Evolutionary conservation across 2,329 filamentous ascomycete species (phyloP), one percentile per base, ranked within the genome.

Genomic region (Berkeleyomyces basicola): DNA sequence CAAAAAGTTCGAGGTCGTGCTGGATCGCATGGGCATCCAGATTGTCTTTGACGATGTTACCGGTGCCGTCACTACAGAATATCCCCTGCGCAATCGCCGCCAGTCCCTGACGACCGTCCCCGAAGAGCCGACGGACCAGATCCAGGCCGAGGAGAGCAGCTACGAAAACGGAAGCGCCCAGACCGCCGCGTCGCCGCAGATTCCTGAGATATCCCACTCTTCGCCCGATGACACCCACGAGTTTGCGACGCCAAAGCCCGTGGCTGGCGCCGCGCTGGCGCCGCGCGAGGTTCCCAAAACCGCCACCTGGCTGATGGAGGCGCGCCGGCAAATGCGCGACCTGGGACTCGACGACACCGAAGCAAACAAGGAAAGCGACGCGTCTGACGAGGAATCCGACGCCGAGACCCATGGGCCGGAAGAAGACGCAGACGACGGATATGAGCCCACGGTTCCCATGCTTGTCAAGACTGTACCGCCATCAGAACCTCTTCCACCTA

Each of bases 1-100:
- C 66, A 82, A 86, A 64, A 87, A 86, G 67, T 91, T 93, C 68
- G 80, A 84, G 71, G 76, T 79, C 63, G 78, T 89, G 64, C 77
- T 95, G 67, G 76, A 74, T 14, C 79, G 82, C 59, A 83, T 90
- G 78, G 84, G 85, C 31, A 90, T 92, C 66, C 78, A 83, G 49
- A 77, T 93, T 61, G 84, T 88, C 65, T 80, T 85, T 63, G 77
- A 78, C 36, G 64, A 63, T 39, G 61, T 49, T 31, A 63, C 64
- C 31, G 64, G 64, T 7, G 64, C 64, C 49, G 61, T 65, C 37
- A 63, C 61, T 39, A 65, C 61, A 2, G 64, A 65, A 49, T 63
- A 65, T 37, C 61, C 61, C 10, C 44, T 61, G 55, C 43, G 62
- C 42, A 3, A 58, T 31, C 58, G 49, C 7, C 49, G 58, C 3